These are phyloP conservation scores for Medicago ruthenica DNA, from an alignment of 306 rosid genomes.

Conservation along the genomic window DNA sequence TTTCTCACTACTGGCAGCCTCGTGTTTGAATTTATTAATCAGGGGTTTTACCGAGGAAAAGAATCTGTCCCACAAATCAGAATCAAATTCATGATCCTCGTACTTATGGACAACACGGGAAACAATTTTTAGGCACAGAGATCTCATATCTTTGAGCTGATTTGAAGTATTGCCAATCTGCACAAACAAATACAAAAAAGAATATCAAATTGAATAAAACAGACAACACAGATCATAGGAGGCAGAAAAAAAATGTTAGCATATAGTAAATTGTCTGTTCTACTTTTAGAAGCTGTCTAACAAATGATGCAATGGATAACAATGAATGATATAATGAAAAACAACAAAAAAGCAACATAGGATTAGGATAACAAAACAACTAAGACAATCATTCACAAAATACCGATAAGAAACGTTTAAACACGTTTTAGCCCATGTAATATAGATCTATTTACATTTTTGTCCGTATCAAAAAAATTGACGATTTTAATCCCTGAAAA, in stretches of 20 bases:
- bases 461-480: neutral
- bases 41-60: slow-evolving; percentile 71
- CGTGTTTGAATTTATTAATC: slow-evolving; percentile 76
- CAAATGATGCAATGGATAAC: neutral
- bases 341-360: slow-evolving; percentile 20
- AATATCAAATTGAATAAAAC: slow-evolving; percentile 36
- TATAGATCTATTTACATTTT: neutral
- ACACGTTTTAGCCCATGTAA: neutral
- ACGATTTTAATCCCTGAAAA: neutral
- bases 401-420: slow-evolving; percentile 8
- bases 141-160: slow-evolving; percentile 91
- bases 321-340: slow-evolving; percentile 1
- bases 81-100: slow-evolving; percentile 72
- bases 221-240: slow-evolving; percentile 12
- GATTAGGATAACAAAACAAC: neutral
- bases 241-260: neutral
- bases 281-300: slow-evolving; percentile 17
- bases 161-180: slow-evolving; percentile 59
- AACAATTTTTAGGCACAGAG: slow-evolving; percentile 78
- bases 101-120: slow-evolving; percentile 70
- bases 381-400: slow-evolving; percentile 6
- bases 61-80: slow-evolving; percentile 81
- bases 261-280: slow-evolving; percentile 3
- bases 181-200: slow-evolving; percentile 38
- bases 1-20: slow-evolving; percentile 87